Evolutionary conservation across 2,329 filamentous ascomycete genomes (phyloP), one percentile per base, ranked within the genome.

Genomic region (Nannizziopsis barbatae): DNA sequence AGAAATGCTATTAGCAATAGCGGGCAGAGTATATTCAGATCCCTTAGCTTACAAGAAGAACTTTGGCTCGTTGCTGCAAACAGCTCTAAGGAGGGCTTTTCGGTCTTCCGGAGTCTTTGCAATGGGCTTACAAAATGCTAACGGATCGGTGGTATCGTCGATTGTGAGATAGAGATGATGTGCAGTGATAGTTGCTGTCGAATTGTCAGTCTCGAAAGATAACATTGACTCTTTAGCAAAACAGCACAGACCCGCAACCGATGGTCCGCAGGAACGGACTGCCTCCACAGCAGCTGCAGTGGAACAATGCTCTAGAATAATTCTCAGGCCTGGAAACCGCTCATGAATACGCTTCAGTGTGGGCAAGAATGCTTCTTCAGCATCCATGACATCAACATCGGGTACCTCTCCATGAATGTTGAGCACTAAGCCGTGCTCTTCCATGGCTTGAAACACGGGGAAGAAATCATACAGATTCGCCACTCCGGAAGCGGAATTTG

Each of bases 321-420:
- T 69, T 12, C 65, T 63, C 36, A 69, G 60, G 45, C 49, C 50
- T 1, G 90, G 89, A 64, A 93, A 95, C 20, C 73, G 73, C 17
- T 75, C 67, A 60, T 94, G 86, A 1, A 96, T 75, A 14, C 76
- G 75, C 54, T 77, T 72, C 31, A 95, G 73, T 0, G 83, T 90
- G 0, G 89, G 89, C 7, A 96, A 72, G 69, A 96, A 96, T 2
- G 72, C 73, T 53, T 80, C 75, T 65, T 89, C 84, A 15, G 82
- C 83, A 57, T 83, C 84, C 54, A 86, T 69, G 27, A 78, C 73
- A 0, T 75, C 78, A 51, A 76, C 70, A 1, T 74, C 74, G 0
- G 80, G 82, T n/a, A 83, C 79, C 68, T 95, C 90, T 55, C 89
- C 90, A 64, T 96, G 89, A n/a, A 96, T 72, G 68, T 95, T 95